Conservation (phyloP, 225 moss, liverwort and hornwort species). For the Climacium dendroides region DNA sequence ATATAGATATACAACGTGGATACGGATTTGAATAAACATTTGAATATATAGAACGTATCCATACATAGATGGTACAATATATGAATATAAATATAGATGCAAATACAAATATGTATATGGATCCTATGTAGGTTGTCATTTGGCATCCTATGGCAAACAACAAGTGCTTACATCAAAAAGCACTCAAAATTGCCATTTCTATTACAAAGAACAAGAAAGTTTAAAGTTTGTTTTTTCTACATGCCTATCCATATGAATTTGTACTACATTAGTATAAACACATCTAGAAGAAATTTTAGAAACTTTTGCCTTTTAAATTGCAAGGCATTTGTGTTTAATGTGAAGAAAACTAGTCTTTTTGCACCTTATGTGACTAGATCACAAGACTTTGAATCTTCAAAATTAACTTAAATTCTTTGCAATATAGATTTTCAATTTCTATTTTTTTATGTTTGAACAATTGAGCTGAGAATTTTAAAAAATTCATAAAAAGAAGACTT, state of each 20-base stretch:
- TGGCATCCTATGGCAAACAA: not conserved
- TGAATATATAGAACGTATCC: not conserved
- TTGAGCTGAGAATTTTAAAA: rapidly evolving
- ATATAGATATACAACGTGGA: not conserved
- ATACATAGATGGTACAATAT: not conserved
- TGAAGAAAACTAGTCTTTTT: not conserved
- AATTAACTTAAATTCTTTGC: not conserved
- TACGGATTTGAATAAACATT: not conserved
- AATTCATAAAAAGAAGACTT: rapidly evolving
- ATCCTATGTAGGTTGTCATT: not conserved
- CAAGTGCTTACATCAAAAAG: not conserved
- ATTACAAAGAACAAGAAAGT: not conserved
- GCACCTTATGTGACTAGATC: not conserved
- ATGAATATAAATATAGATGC: not conserved
- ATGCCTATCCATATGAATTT: not conserved
- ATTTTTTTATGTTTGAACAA: not conserved
- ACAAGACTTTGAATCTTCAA: not conserved
- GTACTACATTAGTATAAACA: not conserved
- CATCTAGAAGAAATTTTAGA: not conserved
- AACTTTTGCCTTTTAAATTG: not conserved
- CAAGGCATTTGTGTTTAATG: not conserved
- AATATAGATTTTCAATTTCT: rapidly evolving
- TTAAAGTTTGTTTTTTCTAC: not conserved
- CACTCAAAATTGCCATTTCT: no score
- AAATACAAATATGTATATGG: not conserved